Percentiles rank a stretch among this genome's conserved stretches.
phyloP scores from a whole-genome alignment of 2,329 filamentous ascomycete genomes.

The Calonectria pseudoreteaudii region DNA sequence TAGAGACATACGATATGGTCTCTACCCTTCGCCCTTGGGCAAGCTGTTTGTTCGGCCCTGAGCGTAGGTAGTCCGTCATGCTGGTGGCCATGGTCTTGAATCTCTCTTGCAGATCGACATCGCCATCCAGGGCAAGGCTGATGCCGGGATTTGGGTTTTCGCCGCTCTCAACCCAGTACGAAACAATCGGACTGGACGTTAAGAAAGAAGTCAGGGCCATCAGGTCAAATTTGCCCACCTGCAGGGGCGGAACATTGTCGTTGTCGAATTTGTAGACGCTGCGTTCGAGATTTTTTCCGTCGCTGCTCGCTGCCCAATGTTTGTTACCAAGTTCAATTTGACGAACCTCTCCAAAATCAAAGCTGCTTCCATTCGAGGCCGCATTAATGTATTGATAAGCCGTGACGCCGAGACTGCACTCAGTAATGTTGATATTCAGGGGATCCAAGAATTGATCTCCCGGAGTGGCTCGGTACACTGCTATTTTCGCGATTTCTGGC shows the following conservation, averaged over 20 bases:
- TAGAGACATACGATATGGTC: neutral
- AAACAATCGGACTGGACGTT: too few species aligned
- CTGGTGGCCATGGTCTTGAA: neutral
- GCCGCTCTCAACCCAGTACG: neutral
- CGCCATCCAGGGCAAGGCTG: neutral
- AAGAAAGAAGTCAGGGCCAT: too few species aligned
- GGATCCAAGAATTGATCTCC: neutral
- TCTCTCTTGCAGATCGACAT: neutral
- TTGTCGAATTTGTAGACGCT: too few species aligned
- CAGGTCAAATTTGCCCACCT: too few species aligned
- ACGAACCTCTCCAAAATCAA: neutral
- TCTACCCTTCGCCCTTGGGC: neutral
- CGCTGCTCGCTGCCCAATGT: neutral
- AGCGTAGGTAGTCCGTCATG: neutral
- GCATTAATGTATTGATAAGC: neutral
- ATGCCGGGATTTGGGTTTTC: neutral
- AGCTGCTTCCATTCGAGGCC: neutral
- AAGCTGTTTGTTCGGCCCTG: neutral
- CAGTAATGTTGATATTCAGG: neutral
- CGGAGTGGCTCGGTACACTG: neutral
- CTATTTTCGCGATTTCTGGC: neutral
- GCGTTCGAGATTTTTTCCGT: too few species aligned
- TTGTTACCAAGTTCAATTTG: neutral
- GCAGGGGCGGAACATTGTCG: too few species aligned
- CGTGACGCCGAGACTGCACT: neutral